Percentiles rank a stretch among this genome's conserved stretches.
These are phyloP conservation scores for Calocybe cyanea DNA, from an alignment of 768 basidiomycete genomes.

Conservation along the genomic window DNA sequence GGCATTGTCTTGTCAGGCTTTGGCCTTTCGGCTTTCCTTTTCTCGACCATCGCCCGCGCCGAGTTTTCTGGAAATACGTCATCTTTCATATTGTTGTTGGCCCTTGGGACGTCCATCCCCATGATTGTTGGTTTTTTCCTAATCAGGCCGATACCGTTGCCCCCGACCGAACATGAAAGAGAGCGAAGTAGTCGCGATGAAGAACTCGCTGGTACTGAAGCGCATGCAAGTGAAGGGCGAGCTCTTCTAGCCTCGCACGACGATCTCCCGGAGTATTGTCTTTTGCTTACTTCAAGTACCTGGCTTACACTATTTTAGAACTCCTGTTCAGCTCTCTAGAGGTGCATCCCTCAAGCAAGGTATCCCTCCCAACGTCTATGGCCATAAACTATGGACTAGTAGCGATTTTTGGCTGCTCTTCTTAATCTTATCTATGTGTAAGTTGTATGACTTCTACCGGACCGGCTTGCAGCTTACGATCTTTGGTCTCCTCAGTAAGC, in stretches of 20 bases:
- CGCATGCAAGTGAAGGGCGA: slow-evolving; percentile 7
- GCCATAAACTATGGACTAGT: slow-evolving; percentile 16
- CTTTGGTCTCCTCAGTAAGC: slow-evolving; percentile 38
- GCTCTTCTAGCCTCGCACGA: slow-evolving; percentile 4
- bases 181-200: slow-evolving; percentile 7
- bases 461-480: background rate
- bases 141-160: slow-evolving; percentile 65
- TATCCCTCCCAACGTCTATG: slow-evolving; percentile 19
- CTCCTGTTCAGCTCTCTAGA: slow-evolving; percentile 9
- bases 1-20: slow-evolving; percentile 83
- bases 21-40: slow-evolving; percentile 88
- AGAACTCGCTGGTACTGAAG: slow-evolving; percentile 7
- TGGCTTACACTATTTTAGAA: background rate
- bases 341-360: slow-evolving; percentile 16
- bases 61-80: slow-evolving; percentile 78
- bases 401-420: slow-evolving; percentile 32
- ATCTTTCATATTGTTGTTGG: slow-evolving; percentile 70
- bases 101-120: slow-evolving; percentile 73
- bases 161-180: slow-evolving; percentile 22
- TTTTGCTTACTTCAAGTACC: too few species aligned
- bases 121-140: slow-evolving; percentile 78
- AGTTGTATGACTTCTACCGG: slow-evolving; percentile 29
- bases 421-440: slow-evolving; percentile 51
- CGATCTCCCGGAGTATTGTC: background rate
- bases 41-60: slow-evolving; percentile 70